Percentiles rank a stretch among this genome's conserved stretches.
These are phyloP conservation scores for Naumovozyma baii DNA, from an alignment of 805 yeast genomes.

Conservation along the genomic window DNA sequence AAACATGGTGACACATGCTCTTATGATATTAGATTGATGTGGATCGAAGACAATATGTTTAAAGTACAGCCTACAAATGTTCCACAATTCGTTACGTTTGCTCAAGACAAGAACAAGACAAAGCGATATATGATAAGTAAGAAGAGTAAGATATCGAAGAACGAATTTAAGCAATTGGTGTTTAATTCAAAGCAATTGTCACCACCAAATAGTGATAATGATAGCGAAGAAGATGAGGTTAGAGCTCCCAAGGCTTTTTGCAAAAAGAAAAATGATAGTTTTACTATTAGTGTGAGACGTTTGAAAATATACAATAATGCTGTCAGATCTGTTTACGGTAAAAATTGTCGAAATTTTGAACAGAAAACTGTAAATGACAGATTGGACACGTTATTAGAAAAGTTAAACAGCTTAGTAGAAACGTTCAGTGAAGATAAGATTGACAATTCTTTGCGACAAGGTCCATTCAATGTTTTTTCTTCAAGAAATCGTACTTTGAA, in stretches of 20 bases:
- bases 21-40: constrained; percentile 24
- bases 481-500: neutral
- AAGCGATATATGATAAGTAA: neutral
- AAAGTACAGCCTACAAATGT: constrained; percentile 1
- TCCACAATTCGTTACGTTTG: too few species aligned
- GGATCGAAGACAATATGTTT: constrained; percentile 23
- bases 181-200: constrained; percentile 6
- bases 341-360: constrained; percentile 6
- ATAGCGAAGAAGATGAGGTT: constrained; percentile 1
- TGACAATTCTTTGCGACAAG: constrained; percentile 4
- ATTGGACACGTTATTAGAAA: constrained; percentile 10
- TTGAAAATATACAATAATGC: constrained; percentile 25
- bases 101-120: too few species aligned
- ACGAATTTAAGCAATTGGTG: constrained; percentile 13
- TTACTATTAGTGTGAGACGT: constrained; percentile 26
- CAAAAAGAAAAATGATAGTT: constrained; percentile 7
- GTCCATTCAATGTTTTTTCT: constrained; percentile 13
- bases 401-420: constrained; percentile 5
- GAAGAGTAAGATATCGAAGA: constrained; percentile 11
- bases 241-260: neutral
- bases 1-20: constrained; percentile 21
- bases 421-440: constrained; percentile 1
- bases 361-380: constrained; percentile 18
- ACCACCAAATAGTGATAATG: neutral
- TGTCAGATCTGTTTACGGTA: constrained; percentile 17